A percentile compares a stretch with the other conserved stretches of the same genome.
Conservation (phyloP, 1,284 basidiomycete genomes). For the Ustilago shanxiensis region DNA sequence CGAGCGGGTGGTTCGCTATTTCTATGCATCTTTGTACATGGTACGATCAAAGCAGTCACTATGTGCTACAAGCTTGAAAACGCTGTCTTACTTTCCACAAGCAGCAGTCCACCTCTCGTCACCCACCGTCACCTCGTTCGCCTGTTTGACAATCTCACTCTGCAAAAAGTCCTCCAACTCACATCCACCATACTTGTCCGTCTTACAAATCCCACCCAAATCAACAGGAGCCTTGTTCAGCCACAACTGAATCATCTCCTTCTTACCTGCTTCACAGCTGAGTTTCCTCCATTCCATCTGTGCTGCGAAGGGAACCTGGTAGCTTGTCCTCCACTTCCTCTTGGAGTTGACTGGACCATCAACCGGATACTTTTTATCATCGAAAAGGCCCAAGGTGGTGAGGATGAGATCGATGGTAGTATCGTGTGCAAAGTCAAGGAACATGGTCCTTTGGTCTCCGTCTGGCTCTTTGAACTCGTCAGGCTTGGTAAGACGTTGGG, state of each 20-base stretch:
- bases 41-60: no score
- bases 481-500: conserved; percentile 70
- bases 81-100: conserved; percentile 22
- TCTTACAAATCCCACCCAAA: conserved; percentile 20
- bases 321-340: conserved; percentile 71
- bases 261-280: conserved; percentile 71
- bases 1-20: no score
- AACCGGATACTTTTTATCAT: conserved; percentile 55
- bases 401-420: conserved; percentile 73
- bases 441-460: conserved; percentile 16
- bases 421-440: conserved; percentile 74
- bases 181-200: conserved; percentile 28
- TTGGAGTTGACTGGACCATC: conserved; percentile 66
- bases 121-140: conserved; percentile 22
- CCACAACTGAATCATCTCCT: conserved; percentile 72
- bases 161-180: conserved; percentile 17
- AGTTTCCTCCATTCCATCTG: conserved; percentile 74
- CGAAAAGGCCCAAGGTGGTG: conserved; percentile 72
- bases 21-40: no score
- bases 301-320: conserved; percentile 73
- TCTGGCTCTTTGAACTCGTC: conserved; percentile 21
- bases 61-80: no score
- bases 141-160: conserved; percentile 21
- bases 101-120: conserved; percentile 34
- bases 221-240: conserved; percentile 72